Evolutionary conservation across 371 early-diverging fungal genomes (phyloP).

Genomic region (Thermomucor indicae-seudaticae): DNA sequence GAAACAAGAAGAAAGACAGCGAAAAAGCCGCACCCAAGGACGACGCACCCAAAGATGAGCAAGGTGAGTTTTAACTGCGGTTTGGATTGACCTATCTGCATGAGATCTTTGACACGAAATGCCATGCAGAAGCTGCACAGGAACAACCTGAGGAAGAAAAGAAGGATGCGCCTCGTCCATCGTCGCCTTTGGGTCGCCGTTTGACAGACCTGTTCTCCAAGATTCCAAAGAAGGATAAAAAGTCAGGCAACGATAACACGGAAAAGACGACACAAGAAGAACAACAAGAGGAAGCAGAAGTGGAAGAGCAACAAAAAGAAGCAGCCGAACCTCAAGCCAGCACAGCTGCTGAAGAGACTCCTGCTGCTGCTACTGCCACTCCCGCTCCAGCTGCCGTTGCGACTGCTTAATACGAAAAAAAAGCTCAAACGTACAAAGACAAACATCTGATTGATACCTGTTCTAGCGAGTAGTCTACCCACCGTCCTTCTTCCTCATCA

Average conservation of each 20-base stretch:
- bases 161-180: not conserved
- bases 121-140: not conserved
- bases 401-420: too few species aligned
- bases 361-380: not conserved
- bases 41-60: not conserved
- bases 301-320: not conserved
- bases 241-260: too few species aligned
- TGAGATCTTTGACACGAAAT: not conserved
- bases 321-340: not conserved
- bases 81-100: not conserved
- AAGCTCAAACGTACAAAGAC: too few species aligned
- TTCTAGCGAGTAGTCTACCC: not conserved
- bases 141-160: not conserved
- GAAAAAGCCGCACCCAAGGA: slow-evolving; percentile 2
- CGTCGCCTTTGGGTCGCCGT: slow-evolving; percentile 8
- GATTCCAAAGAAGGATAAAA: not conserved
- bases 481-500: not conserved
- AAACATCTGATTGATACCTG: too few species aligned
- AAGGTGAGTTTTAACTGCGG: not conserved
- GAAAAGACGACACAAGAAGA: not conserved
- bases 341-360: slow-evolving; percentile 1
- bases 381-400: slow-evolving; percentile 1
- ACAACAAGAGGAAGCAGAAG: slow-evolving; percentile 1
- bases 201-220: slow-evolving; percentile 6
- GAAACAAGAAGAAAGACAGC: slow-evolving; percentile 17